Evolutionary conservation across 805 yeast genomes (phyloP).

Genomic region (Diddensiella santjacobensis): DNA sequence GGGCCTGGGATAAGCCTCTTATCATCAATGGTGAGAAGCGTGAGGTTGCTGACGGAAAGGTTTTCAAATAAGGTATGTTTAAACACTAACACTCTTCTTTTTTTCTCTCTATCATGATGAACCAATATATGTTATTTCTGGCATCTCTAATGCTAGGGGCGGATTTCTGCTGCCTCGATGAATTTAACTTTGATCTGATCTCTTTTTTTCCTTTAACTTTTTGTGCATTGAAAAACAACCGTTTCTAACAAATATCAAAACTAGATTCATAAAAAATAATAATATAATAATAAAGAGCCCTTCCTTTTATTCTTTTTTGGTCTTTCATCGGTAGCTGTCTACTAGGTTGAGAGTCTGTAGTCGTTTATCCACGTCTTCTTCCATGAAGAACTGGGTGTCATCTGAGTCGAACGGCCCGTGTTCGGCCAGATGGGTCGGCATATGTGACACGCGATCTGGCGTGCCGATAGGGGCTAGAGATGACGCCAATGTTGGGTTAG

Average conservation of each 20-base stretch:
- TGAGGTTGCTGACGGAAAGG: conserved; percentile 97
- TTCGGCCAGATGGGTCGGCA: background rate
- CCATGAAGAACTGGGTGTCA: conserved; percentile 27
- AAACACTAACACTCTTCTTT: background rate
- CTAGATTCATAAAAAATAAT: background rate
- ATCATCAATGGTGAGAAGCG: conserved; percentile 69
- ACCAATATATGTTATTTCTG: conserved; percentile 25
- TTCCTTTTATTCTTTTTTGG: conserved; percentile 2
- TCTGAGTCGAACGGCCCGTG: conserved; percentile 9
- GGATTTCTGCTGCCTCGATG: conserved; percentile 24
- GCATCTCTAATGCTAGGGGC: conserved; percentile 32
- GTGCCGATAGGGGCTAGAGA: conserved; percentile 12
- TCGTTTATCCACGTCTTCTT: conserved; percentile 18
- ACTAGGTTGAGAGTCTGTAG: conserved; percentile 2
- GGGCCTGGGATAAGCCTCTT: conserved; percentile 98
- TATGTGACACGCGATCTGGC: conserved; percentile 1
- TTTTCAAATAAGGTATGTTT: conserved; percentile 62
- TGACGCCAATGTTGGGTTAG: conserved; percentile 8
- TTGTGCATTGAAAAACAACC: no score
- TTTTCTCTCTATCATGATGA: conserved; percentile 18
- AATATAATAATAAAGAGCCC: background rate
- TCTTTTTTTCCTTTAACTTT: conserved; percentile 1
- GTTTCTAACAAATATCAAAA: background rate
- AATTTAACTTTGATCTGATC: conserved; percentile 26
- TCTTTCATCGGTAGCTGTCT: conserved; percentile 2